Conservation (phyloP, 257 asterid species). For the Nicotiana attenuata region DNA sequence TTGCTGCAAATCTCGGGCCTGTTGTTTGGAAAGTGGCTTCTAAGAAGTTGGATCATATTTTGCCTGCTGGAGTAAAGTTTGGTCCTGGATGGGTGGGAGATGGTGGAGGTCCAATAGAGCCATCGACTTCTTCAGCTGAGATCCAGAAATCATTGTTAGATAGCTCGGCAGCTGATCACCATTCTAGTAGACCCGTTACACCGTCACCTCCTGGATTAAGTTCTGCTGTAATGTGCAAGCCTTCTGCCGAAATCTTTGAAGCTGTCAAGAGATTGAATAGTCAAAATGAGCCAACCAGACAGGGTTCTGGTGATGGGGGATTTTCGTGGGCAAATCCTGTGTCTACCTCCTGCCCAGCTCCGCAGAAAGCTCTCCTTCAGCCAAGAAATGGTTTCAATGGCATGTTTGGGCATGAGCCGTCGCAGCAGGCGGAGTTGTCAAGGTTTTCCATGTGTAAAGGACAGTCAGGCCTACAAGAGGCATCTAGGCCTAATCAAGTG, state of each 20-base stretch:
- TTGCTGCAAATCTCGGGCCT: constrained; percentile 84
- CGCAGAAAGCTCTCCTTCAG: constrained; percentile 38
- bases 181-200: constrained; percentile 30
- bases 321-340: constrained; percentile 26
- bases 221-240: constrained; percentile 22
- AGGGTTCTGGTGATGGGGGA: constrained; percentile 26
- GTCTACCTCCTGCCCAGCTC: constrained; percentile 26
- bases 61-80: constrained; percentile 60
- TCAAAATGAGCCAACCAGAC: constrained; percentile 39
- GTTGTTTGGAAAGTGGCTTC: constrained; percentile 78
- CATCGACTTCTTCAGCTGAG: constrained; percentile 32
- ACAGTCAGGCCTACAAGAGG: constrained; percentile 22
- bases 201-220: constrained; percentile 34
- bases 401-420: constrained; percentile 29
- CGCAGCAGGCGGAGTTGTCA: constrained; percentile 21
- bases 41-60: constrained; percentile 39
- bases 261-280: constrained; percentile 55
- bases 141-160: constrained; percentile 31
- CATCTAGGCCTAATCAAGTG: not conserved
- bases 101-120: constrained; percentile 32
- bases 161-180: constrained; percentile 25
- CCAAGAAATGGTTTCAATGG: constrained; percentile 50
- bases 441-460: constrained; percentile 19
- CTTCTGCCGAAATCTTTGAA: constrained; percentile 49
- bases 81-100: constrained; percentile 99